Evolutionary conservation across 306 rosid species (phyloP).

Genomic region (Oemleria cerasiformis): DNA sequence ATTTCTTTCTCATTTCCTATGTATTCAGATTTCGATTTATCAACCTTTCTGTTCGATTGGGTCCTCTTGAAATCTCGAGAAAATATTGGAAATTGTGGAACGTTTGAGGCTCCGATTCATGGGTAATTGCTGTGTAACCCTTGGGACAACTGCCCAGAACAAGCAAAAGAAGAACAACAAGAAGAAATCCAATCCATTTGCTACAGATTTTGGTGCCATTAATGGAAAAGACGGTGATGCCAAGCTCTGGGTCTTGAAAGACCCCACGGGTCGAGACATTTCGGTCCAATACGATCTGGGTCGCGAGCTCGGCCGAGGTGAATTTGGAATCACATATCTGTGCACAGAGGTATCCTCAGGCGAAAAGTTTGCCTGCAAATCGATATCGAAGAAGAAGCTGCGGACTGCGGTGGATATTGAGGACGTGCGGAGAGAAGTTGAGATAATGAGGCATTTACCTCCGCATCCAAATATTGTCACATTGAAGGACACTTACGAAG

Average conservation of each 20-base stretch:
- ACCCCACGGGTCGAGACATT: slow-evolving; percentile 47
- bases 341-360: slow-evolving; percentile 35
- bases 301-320: slow-evolving; percentile 58
- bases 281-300: slow-evolving; percentile 45
- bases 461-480: slow-evolving; percentile 42
- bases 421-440: slow-evolving; percentile 59
- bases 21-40: slow-evolving; percentile 16
- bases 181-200: slow-evolving; percentile 38
- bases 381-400: slow-evolving; percentile 59
- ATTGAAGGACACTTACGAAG: slow-evolving; percentile 53
- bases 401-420: slow-evolving; percentile 55
- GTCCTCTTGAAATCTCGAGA: slow-evolving; percentile 20
- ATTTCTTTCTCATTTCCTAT: slow-evolving; percentile 2
- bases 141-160: slow-evolving; percentile 31
- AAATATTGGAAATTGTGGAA: slow-evolving; percentile 13
- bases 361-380: slow-evolving; percentile 56
- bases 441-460: slow-evolving; percentile 51
- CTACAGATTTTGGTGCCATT: slow-evolving; percentile 27
- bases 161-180: slow-evolving; percentile 34
- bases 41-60: slow-evolving; percentile 12
- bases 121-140: slow-evolving; percentile 58
- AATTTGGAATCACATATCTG: slow-evolving; percentile 54
- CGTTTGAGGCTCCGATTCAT: slow-evolving; percentile 25
- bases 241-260: slow-evolving; percentile 41
- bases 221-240: slow-evolving; percentile 33